Conservation (phyloP, 2,329 filamentous ascomycete species). For the Cercospora sesami region DNA sequence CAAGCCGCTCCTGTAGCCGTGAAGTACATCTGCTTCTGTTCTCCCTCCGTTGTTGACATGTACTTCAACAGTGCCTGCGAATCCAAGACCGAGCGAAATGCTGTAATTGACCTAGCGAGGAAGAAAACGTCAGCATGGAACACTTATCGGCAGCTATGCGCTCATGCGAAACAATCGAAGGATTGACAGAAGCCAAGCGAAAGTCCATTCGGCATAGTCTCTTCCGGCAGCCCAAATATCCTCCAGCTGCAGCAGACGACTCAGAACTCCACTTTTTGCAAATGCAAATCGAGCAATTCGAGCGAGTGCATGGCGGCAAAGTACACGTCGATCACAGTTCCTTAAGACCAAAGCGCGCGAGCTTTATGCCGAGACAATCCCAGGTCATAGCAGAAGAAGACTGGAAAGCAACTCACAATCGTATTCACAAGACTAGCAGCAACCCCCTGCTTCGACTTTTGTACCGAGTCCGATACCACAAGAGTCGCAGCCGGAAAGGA, state of each 20-base stretch:
- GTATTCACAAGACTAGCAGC: slow-evolving; percentile 62
- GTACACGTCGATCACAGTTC: not conserved
- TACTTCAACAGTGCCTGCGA: slow-evolving; percentile 64
- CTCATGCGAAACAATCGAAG: slow-evolving; percentile 1
- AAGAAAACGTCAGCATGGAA: slow-evolving; percentile 6
- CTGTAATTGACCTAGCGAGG: slow-evolving; percentile 60
- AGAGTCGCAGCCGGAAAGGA: slow-evolving; percentile 63
- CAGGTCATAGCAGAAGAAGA: slow-evolving; percentile 6
- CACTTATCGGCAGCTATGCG: slow-evolving; percentile 1
- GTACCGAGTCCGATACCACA: slow-evolving; percentile 57
- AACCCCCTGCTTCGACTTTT: slow-evolving; percentile 52
- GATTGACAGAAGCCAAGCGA: not conserved
- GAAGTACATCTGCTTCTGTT: slow-evolving; percentile 38
- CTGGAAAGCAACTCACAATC: slow-evolving; percentile 16
- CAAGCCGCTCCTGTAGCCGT: slow-evolving; percentile 45
- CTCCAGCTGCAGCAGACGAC: not conserved
- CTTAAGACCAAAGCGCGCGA: not conserved
- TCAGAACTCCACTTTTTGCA: slow-evolving; percentile 2
- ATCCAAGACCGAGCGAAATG: slow-evolving; percentile 64
- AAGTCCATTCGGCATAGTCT: slow-evolving; percentile 2
- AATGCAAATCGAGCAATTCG: slow-evolving; percentile 10
- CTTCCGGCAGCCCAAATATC: not conserved
- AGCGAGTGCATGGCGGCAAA: slow-evolving; percentile 9
- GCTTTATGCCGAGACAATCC: not conserved
- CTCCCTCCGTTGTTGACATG: slow-evolving; percentile 46